phyloP scores from a whole-genome alignment of 495 filamentous ascomycete species.

The Penicillium simplicissimum region DNA sequence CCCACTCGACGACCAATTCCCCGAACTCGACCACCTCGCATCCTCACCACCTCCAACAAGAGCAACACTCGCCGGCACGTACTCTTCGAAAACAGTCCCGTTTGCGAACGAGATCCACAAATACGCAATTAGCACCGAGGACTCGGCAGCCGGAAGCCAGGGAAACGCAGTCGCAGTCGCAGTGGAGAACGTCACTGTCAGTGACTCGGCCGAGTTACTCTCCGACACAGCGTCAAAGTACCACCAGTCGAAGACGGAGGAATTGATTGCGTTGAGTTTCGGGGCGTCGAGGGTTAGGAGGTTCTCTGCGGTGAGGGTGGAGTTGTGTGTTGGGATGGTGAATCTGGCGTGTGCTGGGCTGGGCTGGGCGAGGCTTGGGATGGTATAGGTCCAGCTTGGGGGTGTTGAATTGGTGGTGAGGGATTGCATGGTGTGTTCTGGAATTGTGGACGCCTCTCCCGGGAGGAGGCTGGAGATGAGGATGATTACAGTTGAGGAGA shows the following conservation, averaged over 20 bases:
- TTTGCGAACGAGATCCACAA: constrained; percentile 29
- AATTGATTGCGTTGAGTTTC: constrained; percentile 29
- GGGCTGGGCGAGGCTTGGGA: constrained; percentile 19
- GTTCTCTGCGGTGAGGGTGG: constrained; percentile 2
- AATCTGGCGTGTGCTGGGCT: constrained; percentile 13
- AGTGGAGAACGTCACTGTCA: constrained; percentile 35
- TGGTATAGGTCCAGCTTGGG: constrained; percentile 11
- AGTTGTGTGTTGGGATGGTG: constrained; percentile 6
- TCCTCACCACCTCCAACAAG: constrained; percentile 8
- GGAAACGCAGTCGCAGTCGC: constrained; percentile 26
- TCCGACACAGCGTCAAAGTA: constrained; percentile 40
- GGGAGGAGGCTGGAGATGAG: neutral
- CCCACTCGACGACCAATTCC: constrained; percentile 19
- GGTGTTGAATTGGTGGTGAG: neutral
- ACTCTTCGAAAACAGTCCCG: constrained; percentile 22
- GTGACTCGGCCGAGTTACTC: constrained; percentile 15
- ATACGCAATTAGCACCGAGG: constrained; percentile 27
- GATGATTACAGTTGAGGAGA: neutral
- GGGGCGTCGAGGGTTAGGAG: constrained; percentile 33
- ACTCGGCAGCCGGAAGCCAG: constrained; percentile 14
- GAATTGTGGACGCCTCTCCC: neutral
- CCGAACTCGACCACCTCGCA: constrained; percentile 3
- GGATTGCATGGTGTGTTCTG: neutral
- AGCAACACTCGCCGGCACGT: constrained; percentile 21
- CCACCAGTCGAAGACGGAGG: constrained; percentile 43